Conservation (phyloP, 2,329 filamentous ascomycete species). For the Macroventuria anomochaeta region DNA sequence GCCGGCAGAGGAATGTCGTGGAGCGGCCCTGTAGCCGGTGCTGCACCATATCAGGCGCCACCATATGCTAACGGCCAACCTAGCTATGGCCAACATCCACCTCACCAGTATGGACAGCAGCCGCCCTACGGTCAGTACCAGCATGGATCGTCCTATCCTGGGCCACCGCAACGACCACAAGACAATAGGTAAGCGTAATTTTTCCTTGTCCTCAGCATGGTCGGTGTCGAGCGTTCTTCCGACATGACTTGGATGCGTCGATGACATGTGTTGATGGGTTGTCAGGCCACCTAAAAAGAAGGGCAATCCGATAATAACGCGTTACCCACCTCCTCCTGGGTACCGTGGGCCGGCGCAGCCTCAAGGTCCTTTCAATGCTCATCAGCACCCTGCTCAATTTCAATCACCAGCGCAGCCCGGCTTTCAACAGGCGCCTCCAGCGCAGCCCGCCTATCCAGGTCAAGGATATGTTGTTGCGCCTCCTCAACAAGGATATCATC, state of each 20-base stretch:
- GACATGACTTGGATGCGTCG: neutral
- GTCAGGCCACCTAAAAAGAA: constrained; percentile 52
- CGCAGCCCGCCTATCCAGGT: constrained; percentile 28
- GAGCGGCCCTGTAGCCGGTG: constrained; percentile 43
- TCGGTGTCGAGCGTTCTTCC: neutral
- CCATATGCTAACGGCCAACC: constrained; percentile 34
- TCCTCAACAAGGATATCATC: constrained; percentile 29
- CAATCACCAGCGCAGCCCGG: constrained; percentile 33
- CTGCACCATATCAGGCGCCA: constrained; percentile 44
- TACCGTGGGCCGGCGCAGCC: constrained; percentile 49
- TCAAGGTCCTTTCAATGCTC: constrained; percentile 37
- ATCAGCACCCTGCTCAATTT: constrained; percentile 36
- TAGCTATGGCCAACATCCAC: constrained; percentile 36
- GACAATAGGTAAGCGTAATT: constrained; percentile 42
- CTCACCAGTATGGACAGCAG: constrained; percentile 43
- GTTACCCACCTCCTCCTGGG: constrained; percentile 58
- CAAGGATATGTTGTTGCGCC: constrained; percentile 32
- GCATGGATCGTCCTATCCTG: constrained; percentile 30
- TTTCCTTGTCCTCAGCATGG: neutral
- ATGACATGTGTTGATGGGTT: constrained; percentile 24
- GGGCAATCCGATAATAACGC: constrained; percentile 57
- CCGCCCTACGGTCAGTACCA: constrained; percentile 41
- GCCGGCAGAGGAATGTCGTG: constrained; percentile 42
- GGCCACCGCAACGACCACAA: constrained; percentile 33
- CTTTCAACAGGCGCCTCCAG: constrained; percentile 35